Evolutionary conservation across 495 filamentous ascomycete genomes (phyloP), one percentile per base, ranked within the genome.

Genomic region (Penicillium argentinense): DNA sequence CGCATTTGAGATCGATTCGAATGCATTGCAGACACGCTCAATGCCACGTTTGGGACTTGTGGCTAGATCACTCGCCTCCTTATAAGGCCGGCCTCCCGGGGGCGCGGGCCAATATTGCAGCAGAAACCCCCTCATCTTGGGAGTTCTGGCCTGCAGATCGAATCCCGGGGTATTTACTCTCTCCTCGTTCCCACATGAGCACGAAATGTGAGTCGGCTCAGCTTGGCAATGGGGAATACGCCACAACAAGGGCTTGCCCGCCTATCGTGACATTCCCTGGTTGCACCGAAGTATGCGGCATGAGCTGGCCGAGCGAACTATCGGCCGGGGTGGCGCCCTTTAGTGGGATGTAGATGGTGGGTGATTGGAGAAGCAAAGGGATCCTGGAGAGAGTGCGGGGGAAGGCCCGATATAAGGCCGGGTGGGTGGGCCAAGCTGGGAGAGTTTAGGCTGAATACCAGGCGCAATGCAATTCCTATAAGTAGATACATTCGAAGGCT

Each of bases 181-280:
- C 21, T 21, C 7, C 33, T 7, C 33, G 33, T 36, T 36, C 33
- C 33, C 33, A 33, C 29, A 36, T 36, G 33, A 36, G 33, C 33
- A 19, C n/a, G 17, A 36, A 36, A 36, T 36, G 33, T 36, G 33
- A 36, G 33, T 18, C 18, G 5, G 21, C 33, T 9, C 33, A 19
- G 9, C 33, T 36, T 36, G 33, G 33, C 33, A 21, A 19, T 14
- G 17, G n/a, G 33, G 13, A 21, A 36, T 19, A 36, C 33, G 33
- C 33, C 33, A 36, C 33, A 36, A 36, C 9, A 4, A 21, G 33
- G 33, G 33, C 16, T 9, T 19, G 16, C 12, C n/a, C 8, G 17
- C 33, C 33, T 36, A 22, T 36, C 8, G 33, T 36, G 33, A 36
- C 33, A 36, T 36, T 36, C 17, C 33, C 33, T 36, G 33, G 17